Conservation (phyloP, 805 yeast genomes). For the Blastobotrys americana region DNA sequence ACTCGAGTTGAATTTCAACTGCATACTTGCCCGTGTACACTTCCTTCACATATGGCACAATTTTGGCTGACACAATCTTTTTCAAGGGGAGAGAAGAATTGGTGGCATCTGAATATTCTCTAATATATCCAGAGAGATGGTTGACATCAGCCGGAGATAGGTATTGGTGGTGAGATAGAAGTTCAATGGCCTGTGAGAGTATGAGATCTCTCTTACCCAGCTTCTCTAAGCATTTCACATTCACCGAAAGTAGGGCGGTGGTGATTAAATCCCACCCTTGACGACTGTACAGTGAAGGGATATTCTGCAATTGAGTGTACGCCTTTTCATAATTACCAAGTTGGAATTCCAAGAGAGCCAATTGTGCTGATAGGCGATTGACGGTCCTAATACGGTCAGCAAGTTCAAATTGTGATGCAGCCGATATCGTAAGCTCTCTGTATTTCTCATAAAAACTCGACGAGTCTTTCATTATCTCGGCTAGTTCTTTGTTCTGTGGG, state of each 20-base stretch:
- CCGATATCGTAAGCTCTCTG: conserved; percentile 47
- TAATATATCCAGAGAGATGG: conserved; percentile 19
- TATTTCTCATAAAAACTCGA: conserved; percentile 38
- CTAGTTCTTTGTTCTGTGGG: conserved; percentile 20
- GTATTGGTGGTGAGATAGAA: conserved; percentile 21
- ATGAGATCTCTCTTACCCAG: conserved; percentile 20
- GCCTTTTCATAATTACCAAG: conserved; percentile 52
- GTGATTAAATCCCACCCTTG: conserved; percentile 76
- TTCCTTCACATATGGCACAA: conserved; percentile 30
- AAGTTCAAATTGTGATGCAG: conserved; percentile 45
- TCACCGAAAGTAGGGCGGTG: conserved; percentile 54
- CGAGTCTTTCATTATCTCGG: conserved; percentile 28
- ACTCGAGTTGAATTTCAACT: conserved; percentile 7
- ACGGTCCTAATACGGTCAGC: conserved; percentile 57
- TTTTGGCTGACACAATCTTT: conserved; percentile 32
- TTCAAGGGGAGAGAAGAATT: conserved; percentile 28
- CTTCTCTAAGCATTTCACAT: conserved; percentile 52
- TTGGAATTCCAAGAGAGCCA: conserved; percentile 63
- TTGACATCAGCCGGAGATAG: conserved; percentile 17
- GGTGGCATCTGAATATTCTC: conserved; percentile 17
- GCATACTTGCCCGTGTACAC: conserved; percentile 1
- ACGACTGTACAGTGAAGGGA: conserved; percentile 58
- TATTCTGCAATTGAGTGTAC: conserved; percentile 52
- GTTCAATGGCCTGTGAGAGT: conserved; percentile 25
- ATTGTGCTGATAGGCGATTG: conserved; percentile 68